Evolutionary conservation across 345 rosid species (phyloP), one percentile per base, ranked within the genome.

Genomic region (Hibiscus mutabilis): DNA sequence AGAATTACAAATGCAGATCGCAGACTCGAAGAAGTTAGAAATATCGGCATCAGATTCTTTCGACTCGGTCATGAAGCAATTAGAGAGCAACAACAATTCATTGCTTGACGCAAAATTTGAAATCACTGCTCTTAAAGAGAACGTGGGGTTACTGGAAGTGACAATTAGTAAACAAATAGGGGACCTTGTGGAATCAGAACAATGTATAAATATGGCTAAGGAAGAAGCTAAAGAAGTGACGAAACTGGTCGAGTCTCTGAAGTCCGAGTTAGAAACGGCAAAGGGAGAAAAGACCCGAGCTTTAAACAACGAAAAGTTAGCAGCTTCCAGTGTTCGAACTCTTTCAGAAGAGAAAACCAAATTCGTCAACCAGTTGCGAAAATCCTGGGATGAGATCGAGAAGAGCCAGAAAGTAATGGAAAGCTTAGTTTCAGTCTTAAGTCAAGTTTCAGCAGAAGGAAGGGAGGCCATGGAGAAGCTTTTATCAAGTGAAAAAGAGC

Each of bases 351-450:
- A 95, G 87, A 95, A 81, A 75, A 83, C 79, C 80, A 83, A 85
- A 66, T 91, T 89, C 29, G 81, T 90, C 27, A 78, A 84, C 42
- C 92, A 95, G 25, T 74, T 92, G 68, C 90, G 88, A 78, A 84
- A 66, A 69, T 84, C 90, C 24, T 86, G 82, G 81, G 90, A 87
- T 24, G 97, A 92, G 84, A 96, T 90, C 62, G 96, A 89, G 81
- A 95, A 88, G 91, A 89, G 91, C 87, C 90, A 95, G 84, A 89
- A 89, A 84, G 99, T 97, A 59, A 95, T 90, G 96, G 99, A 95
- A 81, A 95, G 89, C 66, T 86, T 95, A 75, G 96, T 97, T 74
- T 90, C 96, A 1, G 97, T 97, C 6, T 82, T 91, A 37, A 93
- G 90, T 63, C 97, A 95, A 84, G 96, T 89, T 24, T 95, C 97